Base-by-base conservation (phyloP, 805 yeast genomes). In the Saccharomycopsis olivae region DNA sequence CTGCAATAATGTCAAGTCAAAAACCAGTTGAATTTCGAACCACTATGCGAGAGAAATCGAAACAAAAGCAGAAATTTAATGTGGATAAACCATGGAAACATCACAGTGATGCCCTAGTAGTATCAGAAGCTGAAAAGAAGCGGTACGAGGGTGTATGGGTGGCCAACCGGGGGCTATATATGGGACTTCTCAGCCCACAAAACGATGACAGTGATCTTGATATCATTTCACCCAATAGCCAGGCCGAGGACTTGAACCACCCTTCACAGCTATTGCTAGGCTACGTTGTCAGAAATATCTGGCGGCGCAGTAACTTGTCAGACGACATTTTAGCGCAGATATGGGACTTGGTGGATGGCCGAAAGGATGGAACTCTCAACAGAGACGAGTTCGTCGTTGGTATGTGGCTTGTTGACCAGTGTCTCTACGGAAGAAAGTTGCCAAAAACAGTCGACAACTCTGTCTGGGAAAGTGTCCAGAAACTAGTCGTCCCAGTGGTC, bases 331-430 rank as follows among this genome's bases (percentile, higher is more conserved):
- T 83, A 24, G 64, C 61, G 18, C 69, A 73, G 36, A 77, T 78
- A 21, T 85, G 86, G 86, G 71, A 75, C 35, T 64, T 80, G 51
- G 89, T 88, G 4, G 85, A 72, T 54, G 57, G 76, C 49, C 58
- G 64, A 34, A 92, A 82, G 55, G 94, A 95, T 0, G 10, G 6
- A 8, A 73, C 83, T 1, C 62, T 92, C 40, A 80, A 78, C 49
- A 73, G 84, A 46, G 78, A 76, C 28, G 89, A 88, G 47, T 92
- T 92, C 52, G 62, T 89, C 24, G 89, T 88, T n/a, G 98, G 98
- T 0, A 88, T 84, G 82, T 92, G 98, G 98, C 60, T 88, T 3
- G 88, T 92, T 2, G 99, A 92, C 57, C 98, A 92, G 59, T 84
- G 96, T 54, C 65, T 92, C 11, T 92, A 89, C 55, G 98, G 98